Evolutionary conservation across 306 rosid species (phyloP).

Genomic region (Citrullus mucosospermus): DNA sequence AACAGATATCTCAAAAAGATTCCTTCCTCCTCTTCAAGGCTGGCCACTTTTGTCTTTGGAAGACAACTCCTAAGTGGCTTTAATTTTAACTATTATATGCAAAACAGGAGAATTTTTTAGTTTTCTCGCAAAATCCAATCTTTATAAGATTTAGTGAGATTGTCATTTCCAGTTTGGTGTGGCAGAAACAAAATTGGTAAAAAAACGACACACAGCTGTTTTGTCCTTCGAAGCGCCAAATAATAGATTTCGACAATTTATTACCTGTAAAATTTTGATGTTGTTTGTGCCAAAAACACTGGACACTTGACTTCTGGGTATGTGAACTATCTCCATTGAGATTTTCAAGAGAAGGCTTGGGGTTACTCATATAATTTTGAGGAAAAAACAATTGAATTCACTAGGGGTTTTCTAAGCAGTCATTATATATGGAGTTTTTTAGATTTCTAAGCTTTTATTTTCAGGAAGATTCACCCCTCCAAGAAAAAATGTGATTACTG

Average conservation of each 20-base stretch:
- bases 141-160: background rate
- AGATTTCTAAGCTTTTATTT: background rate
- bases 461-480: background rate
- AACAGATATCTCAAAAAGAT: slow-evolving; percentile 24
- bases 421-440: background rate
- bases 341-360: background rate
- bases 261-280: background rate
- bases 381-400: background rate
- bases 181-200: too few species aligned
- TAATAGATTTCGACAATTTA: too few species aligned
- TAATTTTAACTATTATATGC: background rate
- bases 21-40: slow-evolving; percentile 38
- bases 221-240: too few species aligned
- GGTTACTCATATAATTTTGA: background rate
- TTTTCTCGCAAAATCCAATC: background rate
- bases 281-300: background rate
- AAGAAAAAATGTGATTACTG: background rate
- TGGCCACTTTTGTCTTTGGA: slow-evolving; percentile 69
- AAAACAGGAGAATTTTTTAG: background rate
- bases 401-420: background rate
- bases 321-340: background rate
- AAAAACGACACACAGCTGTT: too few species aligned
- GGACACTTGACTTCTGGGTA: background rate
- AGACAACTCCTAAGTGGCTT: slow-evolving; percentile 23
- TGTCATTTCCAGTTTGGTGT: background rate